Conservation (phyloP, 1,284 basidiomycete species). For the Vanrija pseudolonga region DNA sequence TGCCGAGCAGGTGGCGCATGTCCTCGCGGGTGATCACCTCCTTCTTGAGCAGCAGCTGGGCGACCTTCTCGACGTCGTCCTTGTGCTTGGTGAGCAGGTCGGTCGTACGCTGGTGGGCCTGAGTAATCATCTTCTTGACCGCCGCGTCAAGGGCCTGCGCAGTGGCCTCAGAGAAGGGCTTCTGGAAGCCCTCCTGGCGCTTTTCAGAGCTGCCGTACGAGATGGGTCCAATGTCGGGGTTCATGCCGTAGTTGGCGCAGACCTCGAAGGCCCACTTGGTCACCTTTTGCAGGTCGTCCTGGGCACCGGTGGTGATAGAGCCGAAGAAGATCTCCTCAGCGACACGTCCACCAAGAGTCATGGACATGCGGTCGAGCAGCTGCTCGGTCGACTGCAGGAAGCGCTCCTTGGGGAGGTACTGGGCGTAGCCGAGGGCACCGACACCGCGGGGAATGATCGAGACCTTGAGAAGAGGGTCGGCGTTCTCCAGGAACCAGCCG, state of each 20-base stretch:
- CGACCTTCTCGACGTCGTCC: constrained; percentile 91
- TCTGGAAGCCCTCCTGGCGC: constrained; percentile 84
- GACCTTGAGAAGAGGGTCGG: constrained; percentile 94
- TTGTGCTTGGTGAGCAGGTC: constrained; percentile 76
- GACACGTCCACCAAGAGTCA: constrained; percentile 98
- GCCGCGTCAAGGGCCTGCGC: constrained; percentile 83
- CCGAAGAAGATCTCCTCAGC: constrained; percentile 99
- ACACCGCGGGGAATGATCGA: constrained; percentile 97
- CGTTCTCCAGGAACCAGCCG: constrained; percentile 97
- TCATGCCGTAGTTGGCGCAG: constrained; percentile 93
- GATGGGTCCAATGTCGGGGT: constrained; percentile 86
- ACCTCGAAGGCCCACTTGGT: constrained; percentile 96
- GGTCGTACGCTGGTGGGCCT: constrained; percentile 80
- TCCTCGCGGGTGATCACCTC: constrained; percentile 81
- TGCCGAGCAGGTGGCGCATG: constrained; percentile 41
- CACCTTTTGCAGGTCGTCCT: constrained; percentile 97
- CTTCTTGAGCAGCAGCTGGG: constrained; percentile 80
- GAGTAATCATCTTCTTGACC: constrained; percentile 92
- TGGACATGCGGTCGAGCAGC: constrained; percentile 92
- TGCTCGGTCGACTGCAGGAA: constrained; percentile 95
- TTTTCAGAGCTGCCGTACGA: constrained; percentile 85
- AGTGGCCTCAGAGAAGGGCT: constrained; percentile 97
- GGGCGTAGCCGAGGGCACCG: constrained; percentile 93
- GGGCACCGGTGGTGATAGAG: constrained; percentile 92
- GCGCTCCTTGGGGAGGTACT: constrained; percentile 92